These are phyloP conservation scores for Apium graveolens DNA, from an alignment of 129 eudicot genomes.

Conservation along the genomic window DNA sequence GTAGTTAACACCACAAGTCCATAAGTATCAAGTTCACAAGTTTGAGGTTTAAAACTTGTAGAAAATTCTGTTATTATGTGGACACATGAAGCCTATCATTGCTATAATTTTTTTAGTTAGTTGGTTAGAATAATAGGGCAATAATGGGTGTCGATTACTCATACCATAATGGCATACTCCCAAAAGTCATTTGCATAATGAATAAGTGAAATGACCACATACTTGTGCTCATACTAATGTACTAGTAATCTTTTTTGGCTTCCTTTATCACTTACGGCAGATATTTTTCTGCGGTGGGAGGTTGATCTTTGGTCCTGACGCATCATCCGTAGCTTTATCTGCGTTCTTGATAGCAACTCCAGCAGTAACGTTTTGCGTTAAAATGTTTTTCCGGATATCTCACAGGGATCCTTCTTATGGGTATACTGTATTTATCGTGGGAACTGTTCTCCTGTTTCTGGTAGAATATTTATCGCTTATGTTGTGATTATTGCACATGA, in stretches of 20 bases:
- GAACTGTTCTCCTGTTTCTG: slow-evolving; percentile 51
- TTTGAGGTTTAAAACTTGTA: background rate
- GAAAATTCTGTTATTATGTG: background rate
- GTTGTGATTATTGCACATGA: background rate
- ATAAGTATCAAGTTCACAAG: background rate
- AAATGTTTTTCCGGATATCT: slow-evolving; percentile 25
- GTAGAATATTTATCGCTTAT: slow-evolving; percentile 25
- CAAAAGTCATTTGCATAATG: background rate
- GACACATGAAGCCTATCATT: background rate
- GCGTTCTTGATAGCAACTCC: slow-evolving; percentile 63
- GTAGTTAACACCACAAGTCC: background rate
- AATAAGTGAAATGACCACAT: background rate
- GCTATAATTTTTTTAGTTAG: background rate
- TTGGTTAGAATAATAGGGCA: background rate
- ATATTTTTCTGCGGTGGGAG: slow-evolving; percentile 85
- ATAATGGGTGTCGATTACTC: background rate
- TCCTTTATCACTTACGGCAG: slow-evolving; percentile 18
- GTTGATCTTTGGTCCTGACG: slow-evolving; percentile 92
- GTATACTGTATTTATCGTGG: slow-evolving; percentile 32
- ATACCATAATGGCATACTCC: background rate
- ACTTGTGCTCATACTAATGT: background rate
- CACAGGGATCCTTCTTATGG: slow-evolving; percentile 24
- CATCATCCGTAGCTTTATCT: slow-evolving; percentile 45
- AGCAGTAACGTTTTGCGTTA: slow-evolving; percentile 58
- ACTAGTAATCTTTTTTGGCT: background rate